A percentile compares a stretch with the other conserved stretches of the same genome.
These are phyloP conservation scores for Benincasa hispida DNA, from an alignment of 306 rosid genomes.

Conservation along the genomic window DNA sequence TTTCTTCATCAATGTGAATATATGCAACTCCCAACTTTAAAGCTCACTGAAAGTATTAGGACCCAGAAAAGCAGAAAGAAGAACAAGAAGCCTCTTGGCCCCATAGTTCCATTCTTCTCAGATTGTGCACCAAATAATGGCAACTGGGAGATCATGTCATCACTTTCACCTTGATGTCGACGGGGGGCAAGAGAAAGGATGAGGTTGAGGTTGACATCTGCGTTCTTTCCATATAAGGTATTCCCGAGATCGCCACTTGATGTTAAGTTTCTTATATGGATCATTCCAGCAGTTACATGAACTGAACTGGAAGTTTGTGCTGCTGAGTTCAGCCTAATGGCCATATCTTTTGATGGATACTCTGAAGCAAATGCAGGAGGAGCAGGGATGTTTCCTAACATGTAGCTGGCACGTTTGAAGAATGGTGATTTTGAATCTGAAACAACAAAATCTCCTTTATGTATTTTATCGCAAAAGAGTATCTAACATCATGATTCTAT, in stretches of 20 bases:
- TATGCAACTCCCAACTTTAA: constrained; percentile 55
- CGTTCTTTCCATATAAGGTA: constrained; percentile 45
- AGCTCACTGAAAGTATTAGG: constrained; percentile 52
- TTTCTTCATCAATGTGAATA: constrained; percentile 14
- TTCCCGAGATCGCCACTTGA: constrained; percentile 32
- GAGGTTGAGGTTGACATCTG: constrained; percentile 29
- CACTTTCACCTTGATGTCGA: constrained; percentile 17
- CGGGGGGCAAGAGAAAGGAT: constrained; percentile 28
- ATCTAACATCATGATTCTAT: background rate
- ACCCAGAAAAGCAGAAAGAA: constrained; percentile 54
- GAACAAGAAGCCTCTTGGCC: constrained; percentile 53
- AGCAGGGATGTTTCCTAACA: constrained; percentile 68
- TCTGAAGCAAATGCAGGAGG: constrained; percentile 86
- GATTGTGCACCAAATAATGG: constrained; percentile 28
- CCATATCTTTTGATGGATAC: constrained; percentile 52
- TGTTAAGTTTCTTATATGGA: constrained; percentile 49
- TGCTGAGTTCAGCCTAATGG: constrained; percentile 28
- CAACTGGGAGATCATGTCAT: constrained; percentile 16
- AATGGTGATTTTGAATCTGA: constrained; percentile 39
- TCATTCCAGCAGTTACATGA: constrained; percentile 68
- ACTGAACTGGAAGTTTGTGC: constrained; percentile 53
- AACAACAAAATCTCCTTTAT: background rate
- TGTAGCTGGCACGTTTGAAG: constrained; percentile 34
- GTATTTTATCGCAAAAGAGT: background rate
- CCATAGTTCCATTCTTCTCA: constrained; percentile 40